Evolutionary conservation across 805 yeast species (phyloP).

Genomic region (Candida insectorum): DNA sequence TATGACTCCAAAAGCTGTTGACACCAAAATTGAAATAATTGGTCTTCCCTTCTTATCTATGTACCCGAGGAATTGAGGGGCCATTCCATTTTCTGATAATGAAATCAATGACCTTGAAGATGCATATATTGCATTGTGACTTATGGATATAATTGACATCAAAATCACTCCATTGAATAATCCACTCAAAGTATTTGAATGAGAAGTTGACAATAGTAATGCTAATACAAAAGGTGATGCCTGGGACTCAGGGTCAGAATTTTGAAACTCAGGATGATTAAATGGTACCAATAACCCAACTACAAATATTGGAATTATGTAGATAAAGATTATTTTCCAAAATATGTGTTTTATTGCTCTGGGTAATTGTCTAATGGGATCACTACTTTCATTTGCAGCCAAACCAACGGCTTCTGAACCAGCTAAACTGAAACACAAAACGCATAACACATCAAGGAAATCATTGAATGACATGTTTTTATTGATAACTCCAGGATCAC

Average conservation of each 20-base stretch:
- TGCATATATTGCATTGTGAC: constrained; percentile 22
- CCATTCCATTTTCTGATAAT: constrained; percentile 19
- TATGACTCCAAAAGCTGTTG: constrained; percentile 29
- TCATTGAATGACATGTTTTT: too few relatives aligned
- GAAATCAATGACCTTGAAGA: constrained; percentile 21
- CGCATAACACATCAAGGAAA: constrained; percentile 26
- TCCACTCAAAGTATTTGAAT: constrained; percentile 16
- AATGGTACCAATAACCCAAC: constrained; percentile 26
- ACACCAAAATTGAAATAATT: constrained; percentile 27
- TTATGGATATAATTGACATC: constrained; percentile 22
- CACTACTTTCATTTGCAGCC: constrained; percentile 31
- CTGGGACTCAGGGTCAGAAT: constrained; percentile 16
- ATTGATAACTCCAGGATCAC: constrained; percentile 55
- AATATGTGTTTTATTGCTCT: constrained; percentile 38
- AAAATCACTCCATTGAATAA: constrained; percentile 21
- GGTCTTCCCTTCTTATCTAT: constrained; percentile 11
- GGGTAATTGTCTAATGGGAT: constrained; percentile 34
- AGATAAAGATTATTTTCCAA: constrained; percentile 37
- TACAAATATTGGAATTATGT: constrained; percentile 18
- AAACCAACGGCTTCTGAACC: constrained; percentile 30
- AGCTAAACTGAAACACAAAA: constrained; percentile 27
- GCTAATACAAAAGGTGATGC: constrained; percentile 26
- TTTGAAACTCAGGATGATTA: constrained; percentile 9
- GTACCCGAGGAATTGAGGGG: constrained; percentile 14
- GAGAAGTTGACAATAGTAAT: constrained; percentile 14